Evolutionary conservation across 306 rosid species (phyloP).

Genomic region (Acacia acuminata): DNA sequence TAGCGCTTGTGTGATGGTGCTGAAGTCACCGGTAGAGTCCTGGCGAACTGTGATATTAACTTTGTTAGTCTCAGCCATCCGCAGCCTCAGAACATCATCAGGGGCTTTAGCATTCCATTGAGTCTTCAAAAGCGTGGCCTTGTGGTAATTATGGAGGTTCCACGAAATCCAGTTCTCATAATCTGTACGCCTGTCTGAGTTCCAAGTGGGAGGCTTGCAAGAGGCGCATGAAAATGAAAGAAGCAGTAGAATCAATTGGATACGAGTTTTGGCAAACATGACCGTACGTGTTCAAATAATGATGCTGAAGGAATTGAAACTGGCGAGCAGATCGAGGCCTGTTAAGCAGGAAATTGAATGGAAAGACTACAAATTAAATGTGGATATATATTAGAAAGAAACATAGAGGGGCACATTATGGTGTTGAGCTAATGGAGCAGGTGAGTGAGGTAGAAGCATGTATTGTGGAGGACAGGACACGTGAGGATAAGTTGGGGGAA

Average conservation of each 20-base stretch:
- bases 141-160: constrained; percentile 44
- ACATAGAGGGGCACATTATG: not conserved
- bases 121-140: constrained; percentile 20
- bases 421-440: not conserved
- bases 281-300: not conserved
- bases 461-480: not conserved
- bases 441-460: not conserved
- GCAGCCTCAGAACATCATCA: constrained; percentile 38
- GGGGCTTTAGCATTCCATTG: not conserved
- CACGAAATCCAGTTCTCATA: constrained; percentile 59
- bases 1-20: constrained; percentile 58
- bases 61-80: constrained; percentile 54
- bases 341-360: not conserved
- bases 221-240: constrained; percentile 21
- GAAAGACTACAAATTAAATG: not conserved
- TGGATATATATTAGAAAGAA: not conserved
- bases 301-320: constrained; percentile 3
- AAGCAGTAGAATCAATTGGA: constrained; percentile 31
- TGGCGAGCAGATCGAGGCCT: not conserved
- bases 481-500: not conserved
- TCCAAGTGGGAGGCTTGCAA: constrained; percentile 24
- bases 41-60: constrained; percentile 48
- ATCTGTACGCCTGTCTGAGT: constrained; percentile 28
- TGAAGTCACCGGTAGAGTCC: constrained; percentile 53
- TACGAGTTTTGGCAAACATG: constrained; percentile 44